phyloP scores from a whole-genome alignment of 2,329 filamentous ascomycete species.

The Stemphylium vesicarium region DNA sequence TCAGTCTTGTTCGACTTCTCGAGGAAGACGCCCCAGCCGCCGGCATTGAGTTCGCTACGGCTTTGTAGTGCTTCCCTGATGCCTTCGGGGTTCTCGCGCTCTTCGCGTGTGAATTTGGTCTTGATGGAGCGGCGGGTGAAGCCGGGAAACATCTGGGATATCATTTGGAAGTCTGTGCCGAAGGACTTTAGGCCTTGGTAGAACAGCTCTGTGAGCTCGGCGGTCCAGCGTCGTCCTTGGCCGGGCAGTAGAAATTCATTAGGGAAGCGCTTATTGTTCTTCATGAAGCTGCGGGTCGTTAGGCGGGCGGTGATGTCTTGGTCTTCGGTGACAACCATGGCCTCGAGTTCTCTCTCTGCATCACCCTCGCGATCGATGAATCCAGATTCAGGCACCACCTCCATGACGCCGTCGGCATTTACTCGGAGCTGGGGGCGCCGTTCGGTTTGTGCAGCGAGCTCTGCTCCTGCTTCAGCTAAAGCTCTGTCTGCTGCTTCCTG shows the following conservation, averaged over 20 bases:
- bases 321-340: slow-evolving; percentile 71
- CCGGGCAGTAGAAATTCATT: slow-evolving; percentile 53
- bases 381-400: slow-evolving; percentile 71
- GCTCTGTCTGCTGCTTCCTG: slow-evolving; percentile 32
- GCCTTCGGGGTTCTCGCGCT: slow-evolving; percentile 67
- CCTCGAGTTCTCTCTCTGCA: slow-evolving; percentile 61
- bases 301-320: slow-evolving; percentile 77
- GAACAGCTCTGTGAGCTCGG: slow-evolving; percentile 75
- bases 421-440: slow-evolving; percentile 61
- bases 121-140: slow-evolving; percentile 77
- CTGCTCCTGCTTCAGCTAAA: slow-evolving; percentile 23
- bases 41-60: slow-evolving; percentile 39
- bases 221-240: slow-evolving; percentile 65
- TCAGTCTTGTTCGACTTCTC: slow-evolving; percentile 39
- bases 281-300: slow-evolving; percentile 72
- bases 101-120: slow-evolving; percentile 82
- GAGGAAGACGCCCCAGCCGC: slow-evolving; percentile 51
- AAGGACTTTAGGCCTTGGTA: slow-evolving; percentile 78
- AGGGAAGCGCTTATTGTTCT: slow-evolving; percentile 61
- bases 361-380: slow-evolving; percentile 72
- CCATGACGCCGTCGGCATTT: slow-evolving; percentile 71
- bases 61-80: slow-evolving; percentile 68
- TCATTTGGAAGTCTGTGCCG: slow-evolving; percentile 83
- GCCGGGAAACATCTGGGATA: slow-evolving; percentile 75
- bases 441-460: slow-evolving; percentile 20